Evolutionary conservation across 169 alveolate species (phyloP), one percentile per base, ranked within the genome.

Genomic region (Blepharisma undulans): DNA sequence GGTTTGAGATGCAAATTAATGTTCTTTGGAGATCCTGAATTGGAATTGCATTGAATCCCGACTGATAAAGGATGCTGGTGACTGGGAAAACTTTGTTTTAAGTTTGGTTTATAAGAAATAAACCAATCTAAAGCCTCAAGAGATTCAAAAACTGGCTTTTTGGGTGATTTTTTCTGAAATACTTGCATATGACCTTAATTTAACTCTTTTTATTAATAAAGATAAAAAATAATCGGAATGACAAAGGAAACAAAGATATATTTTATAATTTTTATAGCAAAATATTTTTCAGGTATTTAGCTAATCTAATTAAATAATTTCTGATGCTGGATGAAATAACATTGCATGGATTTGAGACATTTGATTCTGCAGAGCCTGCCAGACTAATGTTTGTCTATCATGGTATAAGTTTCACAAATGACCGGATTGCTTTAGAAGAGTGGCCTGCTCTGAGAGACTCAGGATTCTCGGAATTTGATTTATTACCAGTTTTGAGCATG

Each of bases 281-380:
- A 18, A 48, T 48, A 48, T 48, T 48, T 48, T 5, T 10, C 21
- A 48, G 7, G 14, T 48, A 48, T 10, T 10, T 48, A 48, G n/a
- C 66, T 48, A 48, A 48, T 48, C 14, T 48, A 48, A 48, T 10
- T 48, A 48, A 48, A 10, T 48, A 48, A 10, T 48, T 48, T 48
- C 66, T 48, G 66, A 48, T 48, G 66, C 66, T 74, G 16, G 80
- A 22, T 74, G 80, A 22, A 74, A 29, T 74, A 29, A 74, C 80
- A 25, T 18, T 74, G 80, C 82, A 93, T 85, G 92, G 92, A 48
- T 93, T 93, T 76, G 90, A 76, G 29, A 29, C 81, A 34, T 86
- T 89, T 89, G 96, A 91, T 6, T 88, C 90, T 87, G 96, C 89
- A 72, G 96, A 93, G 71, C 79, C 93, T 2, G 92, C 92, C 85